Percentiles rank a stretch among this genome's conserved stretches.
phyloP scores from a whole-genome alignment of 768 basidiomycete species.

The Termitomyces heimii region DNA sequence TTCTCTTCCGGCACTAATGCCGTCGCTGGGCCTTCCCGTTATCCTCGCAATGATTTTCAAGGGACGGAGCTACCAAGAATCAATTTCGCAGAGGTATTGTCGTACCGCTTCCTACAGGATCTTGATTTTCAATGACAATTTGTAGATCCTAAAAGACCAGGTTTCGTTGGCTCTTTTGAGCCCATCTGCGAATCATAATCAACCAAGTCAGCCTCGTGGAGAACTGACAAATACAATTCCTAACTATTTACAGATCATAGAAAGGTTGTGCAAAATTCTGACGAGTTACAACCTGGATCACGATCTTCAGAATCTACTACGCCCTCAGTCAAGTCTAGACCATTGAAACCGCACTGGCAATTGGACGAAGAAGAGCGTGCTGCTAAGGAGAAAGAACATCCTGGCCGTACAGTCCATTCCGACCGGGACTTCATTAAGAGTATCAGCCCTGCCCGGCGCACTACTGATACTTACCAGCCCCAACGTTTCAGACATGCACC shows the following conservation, averaged over 20 bases:
- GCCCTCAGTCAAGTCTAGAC: constrained; percentile 5
- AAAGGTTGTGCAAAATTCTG: background rate
- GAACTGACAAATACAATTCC: background rate
- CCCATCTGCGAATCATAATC: background rate
- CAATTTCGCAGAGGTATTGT: background rate
- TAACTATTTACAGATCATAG: constrained; percentile 3
- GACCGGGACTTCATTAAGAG: constrained; percentile 13
- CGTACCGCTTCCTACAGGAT: background rate
- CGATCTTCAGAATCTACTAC: background rate
- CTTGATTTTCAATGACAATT: background rate
- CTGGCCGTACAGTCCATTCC: background rate
- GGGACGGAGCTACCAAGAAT: background rate
- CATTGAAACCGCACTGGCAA: constrained; percentile 13
- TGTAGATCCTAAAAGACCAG: background rate
- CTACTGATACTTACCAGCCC: background rate
- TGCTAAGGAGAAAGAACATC: constrained; percentile 2
- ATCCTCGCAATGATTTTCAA: background rate
- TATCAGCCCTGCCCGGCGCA: constrained; percentile 5
- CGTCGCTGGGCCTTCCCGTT: background rate
- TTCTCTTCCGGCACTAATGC: background rate
- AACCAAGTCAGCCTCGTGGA: constrained; percentile 6
- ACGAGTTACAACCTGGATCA: constrained; percentile 4
- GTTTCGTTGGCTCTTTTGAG: background rate
- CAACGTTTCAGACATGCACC: background rate
- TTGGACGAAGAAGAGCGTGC: constrained; percentile 10